Evolutionary conservation across 306 rosid genomes (phyloP), one percentile per base, ranked within the genome.

Genomic region (Begonia fuchsioides): DNA sequence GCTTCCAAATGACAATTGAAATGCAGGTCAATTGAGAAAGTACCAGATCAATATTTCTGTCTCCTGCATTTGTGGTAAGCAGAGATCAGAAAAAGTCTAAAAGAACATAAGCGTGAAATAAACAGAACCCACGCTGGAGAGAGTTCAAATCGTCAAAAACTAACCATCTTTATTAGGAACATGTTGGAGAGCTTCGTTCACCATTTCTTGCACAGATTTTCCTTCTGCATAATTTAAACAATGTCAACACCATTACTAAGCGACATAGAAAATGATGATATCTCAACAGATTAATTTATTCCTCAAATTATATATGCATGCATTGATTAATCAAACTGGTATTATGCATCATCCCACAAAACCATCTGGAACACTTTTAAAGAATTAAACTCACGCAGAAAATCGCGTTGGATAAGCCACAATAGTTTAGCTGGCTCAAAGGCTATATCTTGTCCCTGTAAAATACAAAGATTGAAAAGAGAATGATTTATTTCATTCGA

Each of bases 361-460:
- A 26, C 35, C 35, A 26, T 26, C 35, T 26, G 35, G 35, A 26
- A 26, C 7, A 26, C 35, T 26, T 26, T 26, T 4, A 26, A 3
- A 35, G 55, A 50, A 56, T 17, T 41, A 3, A 63, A 71, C 95
- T 75, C 75, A 90, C 97, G 85, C 54, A 90, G 77, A 65, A 90
- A 90, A 73, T 90, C 97, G 62, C 97, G 97, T 64, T 90, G 97
- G 65, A 90, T 90, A 54, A 90, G 97, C 97, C 97, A 90, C 73
- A 90, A 66, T 53, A 90, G 94, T 76, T 79, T 90, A 58, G 97
- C 82, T 66, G 97, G 97, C 78, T 90, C 95, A 77, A 90, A 90
- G 61, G 97, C 97, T 65, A 84, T 64, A 68, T 84, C 98, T 63
- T 85, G 81, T 15, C 98, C 98, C 98, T 90, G 64, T 41, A 64